Percentiles rank a stretch among this genome's conserved stretches.
Evolutionary conservation across 495 filamentous ascomycete genomes (phyloP).

Genomic region (Aspergillus steynii): DNA sequence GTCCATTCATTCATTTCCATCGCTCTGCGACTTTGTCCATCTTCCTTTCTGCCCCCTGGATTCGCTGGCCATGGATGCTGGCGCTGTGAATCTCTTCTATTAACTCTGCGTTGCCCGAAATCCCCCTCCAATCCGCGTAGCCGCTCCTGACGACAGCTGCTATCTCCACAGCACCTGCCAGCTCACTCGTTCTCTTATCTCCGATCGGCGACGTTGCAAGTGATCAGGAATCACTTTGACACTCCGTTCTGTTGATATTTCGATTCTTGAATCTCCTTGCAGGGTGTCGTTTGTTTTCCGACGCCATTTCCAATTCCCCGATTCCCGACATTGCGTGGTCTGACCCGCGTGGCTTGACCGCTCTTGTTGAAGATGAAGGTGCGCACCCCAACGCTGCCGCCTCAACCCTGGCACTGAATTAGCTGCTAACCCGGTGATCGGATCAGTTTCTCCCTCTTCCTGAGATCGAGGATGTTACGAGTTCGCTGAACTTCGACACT

Average conservation of each 20-base stretch:
- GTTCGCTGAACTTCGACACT: conserved; percentile 91
- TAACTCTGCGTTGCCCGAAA: conserved; percentile 14
- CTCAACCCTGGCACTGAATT: too few species aligned
- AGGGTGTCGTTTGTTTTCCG: conserved; percentile 1
- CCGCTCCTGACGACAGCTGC: background rate
- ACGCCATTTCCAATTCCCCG: conserved; percentile 12
- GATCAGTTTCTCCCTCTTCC: conserved; percentile 84
- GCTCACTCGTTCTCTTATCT: conserved; percentile 23
- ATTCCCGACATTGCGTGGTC: background rate
- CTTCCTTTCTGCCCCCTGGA: background rate
- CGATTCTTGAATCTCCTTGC: conserved; percentile 11
- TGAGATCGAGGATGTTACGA: conserved; percentile 83
- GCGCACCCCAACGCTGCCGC: background rate
- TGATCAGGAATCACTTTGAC: conserved; percentile 1
- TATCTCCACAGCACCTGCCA: conserved; percentile 7
- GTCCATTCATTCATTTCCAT: conserved; percentile 13
- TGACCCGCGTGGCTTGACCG: conserved; percentile 8
- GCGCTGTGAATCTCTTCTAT: conserved; percentile 7
- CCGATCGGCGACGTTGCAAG: conserved; percentile 17
- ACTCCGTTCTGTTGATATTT: background rate
- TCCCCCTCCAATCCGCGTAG: conserved; percentile 2
- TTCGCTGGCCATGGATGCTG: conserved; percentile 11
- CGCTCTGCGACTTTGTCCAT: conserved; percentile 1
- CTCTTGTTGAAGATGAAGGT: conserved; percentile 31
- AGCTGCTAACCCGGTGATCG: background rate